phyloP scores from a whole-genome alignment of 2,329 filamentous ascomycete genomes.

The Aotearoamyces nothofagi region DNA sequence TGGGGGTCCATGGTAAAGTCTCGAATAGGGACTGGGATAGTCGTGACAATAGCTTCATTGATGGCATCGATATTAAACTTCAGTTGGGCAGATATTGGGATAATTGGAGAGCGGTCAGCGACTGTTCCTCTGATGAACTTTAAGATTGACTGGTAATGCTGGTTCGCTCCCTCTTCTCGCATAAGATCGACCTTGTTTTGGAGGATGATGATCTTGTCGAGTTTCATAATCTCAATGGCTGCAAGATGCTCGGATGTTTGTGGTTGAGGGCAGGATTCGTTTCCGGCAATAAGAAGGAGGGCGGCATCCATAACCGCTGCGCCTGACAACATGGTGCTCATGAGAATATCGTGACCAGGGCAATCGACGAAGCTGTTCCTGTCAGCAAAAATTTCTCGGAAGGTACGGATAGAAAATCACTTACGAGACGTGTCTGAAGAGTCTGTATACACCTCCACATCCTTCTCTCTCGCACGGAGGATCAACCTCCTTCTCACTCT shows the following conservation, averaged over 20 bases:
- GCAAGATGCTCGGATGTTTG: constrained; percentile 98
- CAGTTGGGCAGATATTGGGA: constrained; percentile 92
- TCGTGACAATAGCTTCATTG: constrained; percentile 89
- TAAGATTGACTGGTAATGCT: constrained; percentile 92
- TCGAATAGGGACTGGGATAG: constrained; percentile 79
- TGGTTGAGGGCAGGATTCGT: constrained; percentile 95
- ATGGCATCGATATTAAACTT: constrained; percentile 99
- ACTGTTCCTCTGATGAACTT: constrained; percentile 98
- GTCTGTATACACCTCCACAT: constrained; percentile 72
- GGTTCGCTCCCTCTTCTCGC: constrained; percentile 83
- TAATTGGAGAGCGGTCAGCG: constrained; percentile 85
- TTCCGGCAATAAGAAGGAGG: constrained; percentile 88
- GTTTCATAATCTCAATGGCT: constrained; percentile 99
- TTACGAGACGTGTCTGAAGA: constrained; percentile 86
- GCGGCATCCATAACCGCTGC: constrained; percentile 99
- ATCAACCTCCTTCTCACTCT: constrained; percentile 97
- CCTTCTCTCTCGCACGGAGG: constrained; percentile 90
- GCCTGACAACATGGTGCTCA: constrained; percentile 99
- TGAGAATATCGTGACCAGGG: constrained; percentile 99
- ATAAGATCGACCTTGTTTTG: constrained; percentile 99
- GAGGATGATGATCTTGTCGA: constrained; percentile 97
- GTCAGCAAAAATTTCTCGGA: constrained; percentile 12
- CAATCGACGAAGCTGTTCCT: constrained; percentile 77
- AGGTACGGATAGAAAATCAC: constrained; percentile 21
- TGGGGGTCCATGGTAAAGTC: constrained; percentile 88